phyloP scores from a whole-genome alignment of 805 yeast species.

The Monosporozyma yasuniensis region DNA sequence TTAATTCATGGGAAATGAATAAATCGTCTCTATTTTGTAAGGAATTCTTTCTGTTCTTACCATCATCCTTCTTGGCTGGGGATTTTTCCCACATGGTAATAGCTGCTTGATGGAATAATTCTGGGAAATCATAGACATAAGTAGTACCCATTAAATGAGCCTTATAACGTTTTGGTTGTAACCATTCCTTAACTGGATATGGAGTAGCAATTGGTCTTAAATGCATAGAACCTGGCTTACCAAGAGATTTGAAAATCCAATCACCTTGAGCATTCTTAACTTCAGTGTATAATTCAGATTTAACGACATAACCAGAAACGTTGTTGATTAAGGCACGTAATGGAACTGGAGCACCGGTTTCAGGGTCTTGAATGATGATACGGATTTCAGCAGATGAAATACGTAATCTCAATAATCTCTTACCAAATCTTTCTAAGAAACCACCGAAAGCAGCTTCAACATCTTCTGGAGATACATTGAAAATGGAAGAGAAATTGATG shows the following conservation, averaged over 20 bases:
- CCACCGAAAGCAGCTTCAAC: conserved; percentile 97
- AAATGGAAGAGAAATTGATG: conserved; percentile 92
- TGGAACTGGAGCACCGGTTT: conserved; percentile 85
- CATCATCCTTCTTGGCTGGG: conserved; percentile 1
- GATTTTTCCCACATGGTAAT: conserved; percentile 72
- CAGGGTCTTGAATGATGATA: conserved; percentile 86
- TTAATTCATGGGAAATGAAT: conserved; percentile 73
- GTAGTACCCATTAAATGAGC: conserved; percentile 99
- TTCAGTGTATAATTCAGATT: conserved; percentile 90
- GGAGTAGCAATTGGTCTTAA: conserved; percentile 92
- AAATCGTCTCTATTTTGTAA: conserved; percentile 42
- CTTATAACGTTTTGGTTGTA: conserved; percentile 97
- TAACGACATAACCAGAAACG: conserved; percentile 94
- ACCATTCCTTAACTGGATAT: conserved; percentile 94
- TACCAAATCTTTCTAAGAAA: conserved; percentile 93
- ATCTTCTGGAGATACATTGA: conserved; percentile 89
- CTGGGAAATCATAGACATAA: conserved; percentile 98
- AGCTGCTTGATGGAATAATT: conserved; percentile 89
- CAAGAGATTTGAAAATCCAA: conserved; percentile 94
- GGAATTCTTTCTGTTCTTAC: neutral
- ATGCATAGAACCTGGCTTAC: conserved; percentile 95
- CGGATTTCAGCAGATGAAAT: conserved; percentile 97
- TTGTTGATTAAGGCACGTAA: conserved; percentile 93
- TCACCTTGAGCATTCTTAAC: conserved; percentile 87
- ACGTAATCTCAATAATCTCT: conserved; percentile 92